Conservation (phyloP, 2,329 filamentous ascomycete species). For the Sporothrix luriei region DNA sequence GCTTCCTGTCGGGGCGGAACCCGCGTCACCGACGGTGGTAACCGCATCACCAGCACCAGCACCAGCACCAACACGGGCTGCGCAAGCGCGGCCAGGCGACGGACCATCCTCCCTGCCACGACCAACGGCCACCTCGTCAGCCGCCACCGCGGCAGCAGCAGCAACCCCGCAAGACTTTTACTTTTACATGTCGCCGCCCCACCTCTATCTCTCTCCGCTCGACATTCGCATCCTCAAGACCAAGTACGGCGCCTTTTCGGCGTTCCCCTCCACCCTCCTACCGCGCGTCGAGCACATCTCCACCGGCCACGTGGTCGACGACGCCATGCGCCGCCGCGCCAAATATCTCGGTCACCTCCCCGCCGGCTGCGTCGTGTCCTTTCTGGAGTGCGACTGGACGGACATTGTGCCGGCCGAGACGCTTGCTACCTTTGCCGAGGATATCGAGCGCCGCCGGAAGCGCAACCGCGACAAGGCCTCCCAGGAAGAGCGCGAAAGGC, state of each 20-base stretch:
- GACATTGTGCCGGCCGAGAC: constrained; percentile 78
- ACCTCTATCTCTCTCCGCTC: constrained; percentile 85
- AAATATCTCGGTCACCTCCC: constrained; percentile 88
- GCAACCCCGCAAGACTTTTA: constrained; percentile 61
- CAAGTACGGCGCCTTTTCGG: constrained; percentile 79
- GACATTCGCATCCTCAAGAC: constrained; percentile 92
- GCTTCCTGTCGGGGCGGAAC: constrained; percentile 28
- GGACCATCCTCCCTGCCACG: constrained; percentile 32
- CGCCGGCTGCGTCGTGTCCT: constrained; percentile 86
- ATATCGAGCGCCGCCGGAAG: constrained; percentile 75
- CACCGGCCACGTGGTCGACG: constrained; percentile 83
- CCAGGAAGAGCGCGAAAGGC: constrained; percentile 81
- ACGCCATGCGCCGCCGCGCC: constrained; percentile 76
- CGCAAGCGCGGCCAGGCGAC: constrained; percentile 3
- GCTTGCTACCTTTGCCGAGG: constrained; percentile 72
- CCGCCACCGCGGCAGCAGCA: constrained; percentile 25
- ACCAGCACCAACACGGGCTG: background rate
- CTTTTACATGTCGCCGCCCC: constrained; percentile 85
- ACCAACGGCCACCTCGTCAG: constrained; percentile 11
- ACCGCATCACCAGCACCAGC: background rate
- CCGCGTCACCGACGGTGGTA: background rate
- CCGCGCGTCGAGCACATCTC: constrained; percentile 88
- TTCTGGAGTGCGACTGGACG: constrained; percentile 93
- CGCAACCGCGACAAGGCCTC: constrained; percentile 79
- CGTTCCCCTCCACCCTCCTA: constrained; percentile 82